These are phyloP conservation scores for Bipolaris cookei DNA, from an alignment of 2,329 filamentous ascomycete genomes.

Conservation along the genomic window DNA sequence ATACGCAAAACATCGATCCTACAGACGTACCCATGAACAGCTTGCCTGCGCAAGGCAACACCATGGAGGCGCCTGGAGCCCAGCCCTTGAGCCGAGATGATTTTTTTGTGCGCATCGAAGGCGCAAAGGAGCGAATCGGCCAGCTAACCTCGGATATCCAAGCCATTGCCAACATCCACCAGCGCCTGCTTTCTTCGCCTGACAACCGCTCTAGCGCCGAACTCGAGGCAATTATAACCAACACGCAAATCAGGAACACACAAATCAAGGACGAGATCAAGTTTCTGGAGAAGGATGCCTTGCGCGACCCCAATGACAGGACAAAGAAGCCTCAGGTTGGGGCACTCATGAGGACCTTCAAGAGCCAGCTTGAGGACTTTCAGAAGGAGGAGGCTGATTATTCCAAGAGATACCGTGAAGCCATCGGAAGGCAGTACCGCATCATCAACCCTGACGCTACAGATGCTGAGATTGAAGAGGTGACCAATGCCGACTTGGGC, in stretches of 20 bases:
- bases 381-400: constrained; percentile 74
- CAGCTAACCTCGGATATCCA: constrained; percentile 70
- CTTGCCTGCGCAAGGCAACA: constrained; percentile 10
- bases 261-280: constrained; percentile 81
- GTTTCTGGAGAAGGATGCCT: constrained; percentile 72
- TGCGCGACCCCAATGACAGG: constrained; percentile 66
- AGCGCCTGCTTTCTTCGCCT: constrained; percentile 71
- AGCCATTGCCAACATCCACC: constrained; percentile 71
- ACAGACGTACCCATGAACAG: constrained; percentile 21
- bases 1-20: constrained; percentile 18
- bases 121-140: constrained; percentile 70
- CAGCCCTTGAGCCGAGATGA: constrained; percentile 65
- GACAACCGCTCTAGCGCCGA: constrained; percentile 61
- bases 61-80: constrained; percentile 62
- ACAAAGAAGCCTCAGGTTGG: constrained; percentile 74
- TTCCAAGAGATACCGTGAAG: constrained; percentile 73
- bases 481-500: constrained; percentile 56
- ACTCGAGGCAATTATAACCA: constrained; percentile 72
- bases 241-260: constrained; percentile 62
- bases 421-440: constrained; percentile 79
- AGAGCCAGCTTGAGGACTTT: constrained; percentile 73
- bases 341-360: constrained; percentile 74
- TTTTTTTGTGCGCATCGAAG: constrained; percentile 71
- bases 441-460: constrained; percentile 83
- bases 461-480: constrained; percentile 73